Evolutionary conservation across 1,284 basidiomycete species (phyloP), one percentile per base, ranked within the genome.

Genomic region (Pseudozyma hubeiensis): DNA sequence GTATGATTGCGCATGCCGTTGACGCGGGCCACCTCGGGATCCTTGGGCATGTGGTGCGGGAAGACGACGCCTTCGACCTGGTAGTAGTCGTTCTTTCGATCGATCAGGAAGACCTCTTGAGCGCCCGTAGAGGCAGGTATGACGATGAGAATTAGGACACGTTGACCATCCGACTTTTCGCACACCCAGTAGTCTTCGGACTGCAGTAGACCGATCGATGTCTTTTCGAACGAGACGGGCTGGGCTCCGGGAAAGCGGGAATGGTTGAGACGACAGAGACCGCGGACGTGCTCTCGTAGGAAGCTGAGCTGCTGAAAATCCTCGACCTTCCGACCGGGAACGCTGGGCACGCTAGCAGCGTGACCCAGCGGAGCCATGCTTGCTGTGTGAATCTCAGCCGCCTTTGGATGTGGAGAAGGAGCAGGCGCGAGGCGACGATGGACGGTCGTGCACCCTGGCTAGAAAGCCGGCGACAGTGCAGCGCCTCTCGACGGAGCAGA

Each of bases 91-190:
- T 99, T 96, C 82, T 96, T 94, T 57, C 97, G 90, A 87, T 99
- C 95, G 81, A 99, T 94, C 31, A 75, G 68, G 14, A 64, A 69
- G 4, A 93, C 90, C 49, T 88, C 88, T 85, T 98, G 95, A 17
- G 73, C 75, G 31, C 87, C 88, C 10, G 80, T 80, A 7, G 55
- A 65, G 40, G 87, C 85, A 24, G 88, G 87, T 54, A 87, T 85
- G 43, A 91, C 88, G 52, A 99, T 88, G 64, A 97, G 87, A 49
- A 98, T 89, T 45, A 99, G 87, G 34, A 99, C 93, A 44, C 97
- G 90, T 55, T 98, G 86, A 3, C 97, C 97, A 83, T 99, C 97
- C n/a, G 94, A 97, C 87, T 99, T 99, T 86, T 99, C 97, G 86
- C 94, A 97, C 33, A 99, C 96, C 96, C 96, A 99, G 84, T 92